Evolutionary conservation across 2,329 filamentous ascomycete genomes (phyloP).

Genomic region (Ascochyta koolunga): DNA sequence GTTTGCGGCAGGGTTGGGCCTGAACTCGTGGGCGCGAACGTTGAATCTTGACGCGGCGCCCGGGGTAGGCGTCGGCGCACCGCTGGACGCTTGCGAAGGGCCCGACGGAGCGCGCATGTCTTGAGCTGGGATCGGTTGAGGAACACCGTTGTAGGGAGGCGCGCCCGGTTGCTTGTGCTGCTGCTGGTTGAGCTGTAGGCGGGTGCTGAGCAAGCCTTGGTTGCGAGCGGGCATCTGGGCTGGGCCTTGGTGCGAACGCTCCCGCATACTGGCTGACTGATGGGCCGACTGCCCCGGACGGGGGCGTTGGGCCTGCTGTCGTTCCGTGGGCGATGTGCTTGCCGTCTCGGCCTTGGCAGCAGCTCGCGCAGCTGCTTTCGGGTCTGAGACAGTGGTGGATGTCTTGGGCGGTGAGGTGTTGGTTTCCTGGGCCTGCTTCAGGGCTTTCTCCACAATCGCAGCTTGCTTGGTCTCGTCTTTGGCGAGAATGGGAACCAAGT

Average conservation of each 20-base stretch:
- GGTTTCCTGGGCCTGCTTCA: constrained; percentile 70
- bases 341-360: constrained; percentile 43
- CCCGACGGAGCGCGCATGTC: constrained; percentile 76
- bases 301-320: constrained; percentile 55
- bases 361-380: constrained; percentile 41
- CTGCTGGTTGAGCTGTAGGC: constrained; percentile 58
- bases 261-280: constrained; percentile 52
- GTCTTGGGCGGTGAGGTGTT: constrained; percentile 48
- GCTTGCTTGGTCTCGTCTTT: constrained; percentile 96
- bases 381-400: constrained; percentile 50
- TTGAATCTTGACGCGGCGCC: constrained; percentile 63
- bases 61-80: constrained; percentile 60
- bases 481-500: constrained; percentile 91
- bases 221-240: constrained; percentile 47
- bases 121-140: constrained; percentile 62
- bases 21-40: constrained; percentile 75
- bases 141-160: constrained; percentile 56
- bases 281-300: constrained; percentile 49
- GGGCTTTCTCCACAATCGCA: constrained; percentile 87
- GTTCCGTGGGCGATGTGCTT: constrained; percentile 49
- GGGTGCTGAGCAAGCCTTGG: constrained; percentile 57
- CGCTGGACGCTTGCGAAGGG: constrained; percentile 62
- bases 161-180: constrained; percentile 56
- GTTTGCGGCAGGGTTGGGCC: constrained; percentile 79
- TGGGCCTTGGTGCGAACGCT: constrained; percentile 51